These are phyloP conservation scores for Stereum hirsutum DNA, from an alignment of 1,284 basidiomycete genomes.

Conservation along the genomic window DNA sequence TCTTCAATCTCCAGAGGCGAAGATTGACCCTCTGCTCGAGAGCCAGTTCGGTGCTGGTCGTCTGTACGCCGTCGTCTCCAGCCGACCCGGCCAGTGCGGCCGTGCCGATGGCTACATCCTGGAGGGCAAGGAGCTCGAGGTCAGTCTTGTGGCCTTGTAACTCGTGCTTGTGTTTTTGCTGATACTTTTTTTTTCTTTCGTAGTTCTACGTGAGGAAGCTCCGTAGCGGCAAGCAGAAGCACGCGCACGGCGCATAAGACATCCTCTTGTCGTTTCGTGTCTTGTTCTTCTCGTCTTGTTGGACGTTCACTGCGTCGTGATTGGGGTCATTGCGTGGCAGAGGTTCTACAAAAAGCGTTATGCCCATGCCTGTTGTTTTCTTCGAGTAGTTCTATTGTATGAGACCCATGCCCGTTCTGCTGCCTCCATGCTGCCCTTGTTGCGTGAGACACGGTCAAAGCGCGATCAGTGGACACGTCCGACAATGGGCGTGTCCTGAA, in stretches of 20 bases:
- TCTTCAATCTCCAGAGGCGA: constrained; percentile 50
- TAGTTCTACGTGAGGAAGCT: constrained; percentile 93
- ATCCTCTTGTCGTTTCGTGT: constrained; percentile 5
- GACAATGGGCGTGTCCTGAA: not conserved
- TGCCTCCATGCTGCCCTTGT: not conserved
- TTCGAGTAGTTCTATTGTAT: not conserved
- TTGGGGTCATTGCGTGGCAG: too few relatives aligned
- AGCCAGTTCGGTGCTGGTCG: constrained; percentile 82
- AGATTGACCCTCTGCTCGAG: constrained; percentile 85
- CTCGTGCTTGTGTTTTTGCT: too few relatives aligned
- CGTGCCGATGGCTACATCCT: constrained; percentile 93
- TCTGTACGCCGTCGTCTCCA: constrained; percentile 83
- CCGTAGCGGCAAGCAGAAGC: constrained; percentile 90
- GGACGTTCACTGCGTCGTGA: too few relatives aligned
- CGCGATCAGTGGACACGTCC: not conserved
- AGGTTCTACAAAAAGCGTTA: too few relatives aligned
- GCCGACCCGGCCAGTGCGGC: constrained; percentile 90
- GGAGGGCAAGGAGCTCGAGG: constrained; percentile 95
- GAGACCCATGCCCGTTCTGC: not conserved
- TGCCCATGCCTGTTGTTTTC: not conserved
- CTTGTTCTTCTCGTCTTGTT: constrained; percentile 8
- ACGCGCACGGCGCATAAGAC: constrained; percentile 48
- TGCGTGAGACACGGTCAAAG: not conserved
- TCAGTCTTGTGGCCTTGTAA: constrained; percentile 35
- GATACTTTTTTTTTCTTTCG: too few relatives aligned